Evolutionary conservation across 225 moss, liverwort and hornwort species (phyloP).

Genomic region (Anthoceros angustus): DNA sequence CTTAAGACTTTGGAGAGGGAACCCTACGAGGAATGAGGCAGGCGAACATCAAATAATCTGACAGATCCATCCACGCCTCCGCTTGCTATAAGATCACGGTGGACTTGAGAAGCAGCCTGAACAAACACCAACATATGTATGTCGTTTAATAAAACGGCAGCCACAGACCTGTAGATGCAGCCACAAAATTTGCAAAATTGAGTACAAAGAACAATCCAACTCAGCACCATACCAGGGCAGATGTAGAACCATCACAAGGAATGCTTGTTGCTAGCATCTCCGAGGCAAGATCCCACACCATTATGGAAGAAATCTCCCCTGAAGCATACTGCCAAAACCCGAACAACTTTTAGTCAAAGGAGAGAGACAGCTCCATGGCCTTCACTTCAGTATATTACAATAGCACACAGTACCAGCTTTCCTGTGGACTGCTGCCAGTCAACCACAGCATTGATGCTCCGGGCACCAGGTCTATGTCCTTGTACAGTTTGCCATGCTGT

Average conservation of each 20-base stretch:
- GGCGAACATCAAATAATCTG: constrained; percentile 64
- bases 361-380: background rate
- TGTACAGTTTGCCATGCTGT: constrained; percentile 96
- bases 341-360: background rate
- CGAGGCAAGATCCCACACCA: constrained; percentile 86
- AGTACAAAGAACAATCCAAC: no score
- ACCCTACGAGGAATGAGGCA: constrained; percentile 47
- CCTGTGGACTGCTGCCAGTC: constrained; percentile 96
- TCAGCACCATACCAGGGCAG: constrained; percentile 47
- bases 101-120: constrained; percentile 79
- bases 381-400: background rate
- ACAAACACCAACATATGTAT: background rate
- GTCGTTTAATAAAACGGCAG: background rate
- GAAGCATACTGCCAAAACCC: constrained; percentile 68
- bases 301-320: constrained; percentile 82
- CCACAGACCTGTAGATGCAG: no score
- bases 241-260: constrained; percentile 63
- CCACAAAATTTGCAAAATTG: no score
- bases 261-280: constrained; percentile 65
- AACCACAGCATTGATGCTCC: constrained; percentile 77
- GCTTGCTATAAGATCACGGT: constrained; percentile 48
- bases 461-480: constrained; percentile 82
- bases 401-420: constrained; percentile 40
- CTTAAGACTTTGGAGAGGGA: background rate
- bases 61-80: constrained; percentile 92